These are phyloP conservation scores for Aspergillus viridinutans DNA, from an alignment of 2,329 filamentous ascomycete genomes.

Conservation along the genomic window DNA sequence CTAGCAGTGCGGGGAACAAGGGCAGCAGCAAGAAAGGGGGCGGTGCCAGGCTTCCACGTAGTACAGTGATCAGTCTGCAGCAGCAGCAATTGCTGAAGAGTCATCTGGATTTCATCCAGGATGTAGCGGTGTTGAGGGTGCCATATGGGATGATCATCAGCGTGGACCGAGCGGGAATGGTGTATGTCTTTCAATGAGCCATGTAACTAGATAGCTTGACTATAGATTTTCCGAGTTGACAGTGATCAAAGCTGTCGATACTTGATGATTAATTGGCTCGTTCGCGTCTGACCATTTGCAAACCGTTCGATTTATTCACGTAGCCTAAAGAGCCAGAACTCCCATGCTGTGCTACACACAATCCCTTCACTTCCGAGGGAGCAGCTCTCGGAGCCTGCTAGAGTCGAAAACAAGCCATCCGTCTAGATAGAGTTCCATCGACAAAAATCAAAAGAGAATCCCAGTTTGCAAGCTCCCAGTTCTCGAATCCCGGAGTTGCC, in stretches of 20 bases:
- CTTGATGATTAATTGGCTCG: no score
- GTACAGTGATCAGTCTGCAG: conserved; percentile 80
- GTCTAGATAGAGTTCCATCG: neutral
- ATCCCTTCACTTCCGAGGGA: neutral
- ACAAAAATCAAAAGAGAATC: neutral
- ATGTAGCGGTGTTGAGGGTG: conserved; percentile 80
- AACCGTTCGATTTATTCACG: no score
- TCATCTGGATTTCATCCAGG: conserved; percentile 82
- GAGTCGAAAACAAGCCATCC: neutral
- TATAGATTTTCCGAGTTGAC: neutral
- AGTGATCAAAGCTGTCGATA: neutral
- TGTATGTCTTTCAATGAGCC: conserved; percentile 68
- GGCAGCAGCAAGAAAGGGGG: conserved; percentile 33
- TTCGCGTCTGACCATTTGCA: no score
- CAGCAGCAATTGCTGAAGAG: conserved; percentile 81
- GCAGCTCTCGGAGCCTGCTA: neutral
- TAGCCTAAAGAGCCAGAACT: neutral
- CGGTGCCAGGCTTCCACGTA: conserved; percentile 56
- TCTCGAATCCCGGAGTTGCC: neutral
- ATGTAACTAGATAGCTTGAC: neutral
- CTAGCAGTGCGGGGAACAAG: conserved; percentile 17
- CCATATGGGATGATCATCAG: conserved; percentile 93
- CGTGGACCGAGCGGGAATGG: conserved; percentile 80
- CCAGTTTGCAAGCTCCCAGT: neutral
- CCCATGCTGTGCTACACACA: no score